phyloP scores from a whole-genome alignment of 2,329 filamentous ascomycete genomes.

The Ascochyta rabiei region DNA sequence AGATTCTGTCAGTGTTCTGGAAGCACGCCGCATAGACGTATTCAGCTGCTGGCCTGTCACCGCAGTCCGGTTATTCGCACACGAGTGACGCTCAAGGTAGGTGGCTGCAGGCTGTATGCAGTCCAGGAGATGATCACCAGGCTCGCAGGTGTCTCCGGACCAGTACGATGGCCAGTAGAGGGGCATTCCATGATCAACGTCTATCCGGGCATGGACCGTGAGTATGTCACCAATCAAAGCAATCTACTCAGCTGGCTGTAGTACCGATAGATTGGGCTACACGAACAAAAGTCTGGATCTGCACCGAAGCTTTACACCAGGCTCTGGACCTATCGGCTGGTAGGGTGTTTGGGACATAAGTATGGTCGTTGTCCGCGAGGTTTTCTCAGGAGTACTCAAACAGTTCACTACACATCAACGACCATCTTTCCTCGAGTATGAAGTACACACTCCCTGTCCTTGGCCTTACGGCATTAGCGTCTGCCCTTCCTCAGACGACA shows the following conservation, averaged over 20 bases:
- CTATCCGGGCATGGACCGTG: background rate
- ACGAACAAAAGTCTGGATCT: conserved; percentile 1
- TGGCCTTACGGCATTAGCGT: background rate
- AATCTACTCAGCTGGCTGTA: conserved; percentile 1
- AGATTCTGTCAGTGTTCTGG: conserved; percentile 6
- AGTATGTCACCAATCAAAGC: background rate
- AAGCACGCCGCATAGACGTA: background rate
- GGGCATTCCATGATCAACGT: background rate
- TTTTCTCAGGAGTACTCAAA: background rate
- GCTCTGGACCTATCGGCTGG: background rate
- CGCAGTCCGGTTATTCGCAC: background rate
- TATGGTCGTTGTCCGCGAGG: background rate
- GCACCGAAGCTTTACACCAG: background rate
- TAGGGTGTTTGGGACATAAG: background rate
- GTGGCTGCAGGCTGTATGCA: background rate
- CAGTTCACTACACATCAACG: background rate
- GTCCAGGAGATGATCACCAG: background rate
- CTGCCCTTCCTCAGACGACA: conserved; percentile 6
- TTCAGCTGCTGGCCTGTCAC: background rate
- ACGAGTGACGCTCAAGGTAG: background rate
- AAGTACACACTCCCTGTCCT: background rate
- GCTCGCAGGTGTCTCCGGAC: background rate
- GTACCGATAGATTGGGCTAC: conserved; percentile 6
- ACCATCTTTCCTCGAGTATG: background rate
- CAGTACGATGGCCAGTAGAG: background rate